Evolutionary conservation across 306 rosid genomes (phyloP).

Genomic region (Hylodesmum podocarpum): DNA sequence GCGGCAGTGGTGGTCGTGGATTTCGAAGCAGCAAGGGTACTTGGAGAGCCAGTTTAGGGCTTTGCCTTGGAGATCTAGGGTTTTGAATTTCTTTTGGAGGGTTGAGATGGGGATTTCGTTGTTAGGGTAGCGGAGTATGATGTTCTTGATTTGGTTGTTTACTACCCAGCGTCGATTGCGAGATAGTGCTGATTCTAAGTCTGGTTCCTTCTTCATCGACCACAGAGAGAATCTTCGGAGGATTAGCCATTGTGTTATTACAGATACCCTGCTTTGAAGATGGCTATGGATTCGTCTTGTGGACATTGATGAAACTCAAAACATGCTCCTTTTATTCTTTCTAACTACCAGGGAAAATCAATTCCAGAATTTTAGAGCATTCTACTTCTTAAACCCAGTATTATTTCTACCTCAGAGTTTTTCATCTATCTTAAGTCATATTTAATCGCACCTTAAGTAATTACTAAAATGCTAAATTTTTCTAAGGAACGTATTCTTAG

Average conservation of each 20-base stretch:
- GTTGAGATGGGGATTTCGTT: constrained; percentile 50
- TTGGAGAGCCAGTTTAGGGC: constrained; percentile 81
- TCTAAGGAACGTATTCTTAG: too few relatives aligned
- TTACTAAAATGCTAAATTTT: too few relatives aligned
- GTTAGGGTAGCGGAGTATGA: constrained; percentile 68
- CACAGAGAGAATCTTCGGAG: constrained; percentile 58
- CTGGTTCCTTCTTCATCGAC: constrained; percentile 90
- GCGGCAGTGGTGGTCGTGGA: constrained; percentile 50
- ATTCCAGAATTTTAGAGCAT: background rate
- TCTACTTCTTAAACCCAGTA: too few relatives aligned
- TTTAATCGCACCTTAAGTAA: too few relatives aligned
- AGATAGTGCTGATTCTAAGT: constrained; percentile 75
- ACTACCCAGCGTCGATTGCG: constrained; percentile 81
- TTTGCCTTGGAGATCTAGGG: constrained; percentile 85
- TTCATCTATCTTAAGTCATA: too few relatives aligned
- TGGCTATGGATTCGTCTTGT: background rate
- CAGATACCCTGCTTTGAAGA: background rate
- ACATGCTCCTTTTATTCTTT: too few relatives aligned
- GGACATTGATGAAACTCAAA: background rate
- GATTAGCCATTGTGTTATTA: background rate
- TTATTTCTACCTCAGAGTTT: too few relatives aligned
- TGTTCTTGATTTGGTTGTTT: constrained; percentile 84
- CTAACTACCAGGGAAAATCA: background rate
- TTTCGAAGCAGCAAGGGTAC: constrained; percentile 79
- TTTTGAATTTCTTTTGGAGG: constrained; percentile 84